These are phyloP conservation scores for Hortaea werneckii DNA, from an alignment of 2,329 filamentous ascomycete genomes.

Conservation along the genomic window DNA sequence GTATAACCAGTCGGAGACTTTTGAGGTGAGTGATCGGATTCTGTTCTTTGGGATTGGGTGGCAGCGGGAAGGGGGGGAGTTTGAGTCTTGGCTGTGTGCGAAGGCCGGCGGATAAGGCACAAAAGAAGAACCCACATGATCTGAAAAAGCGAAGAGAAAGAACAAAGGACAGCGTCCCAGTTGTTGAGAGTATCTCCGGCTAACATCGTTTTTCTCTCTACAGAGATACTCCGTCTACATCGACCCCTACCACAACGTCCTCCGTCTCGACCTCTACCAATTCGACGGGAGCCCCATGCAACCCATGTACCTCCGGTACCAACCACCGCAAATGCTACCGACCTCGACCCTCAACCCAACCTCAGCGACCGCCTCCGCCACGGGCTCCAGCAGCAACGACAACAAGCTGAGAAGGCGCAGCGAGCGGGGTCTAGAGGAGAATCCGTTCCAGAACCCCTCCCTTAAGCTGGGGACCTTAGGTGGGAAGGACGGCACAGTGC, in stretches of 20 bases:
- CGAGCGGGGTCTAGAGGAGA: conserved; percentile 9
- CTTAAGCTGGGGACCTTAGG: too few species aligned
- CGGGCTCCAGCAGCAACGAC: conserved; percentile 18
- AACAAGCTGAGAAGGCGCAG: not conserved
- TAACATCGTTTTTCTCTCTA: too few species aligned
- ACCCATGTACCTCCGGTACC: conserved; percentile 56
- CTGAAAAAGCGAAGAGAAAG: too few species aligned
- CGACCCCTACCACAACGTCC: conserved; percentile 53
- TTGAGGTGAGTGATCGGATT: conserved; percentile 38
- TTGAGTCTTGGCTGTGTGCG: too few species aligned
- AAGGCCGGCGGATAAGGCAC: too few species aligned
- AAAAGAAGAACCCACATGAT: too few species aligned
- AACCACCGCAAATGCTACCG: conserved; percentile 58
- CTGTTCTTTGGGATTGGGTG: too few species aligned
- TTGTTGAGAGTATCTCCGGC: too few species aligned
- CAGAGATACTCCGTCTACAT: conserved; percentile 38
- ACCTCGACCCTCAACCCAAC: conserved; percentile 55
- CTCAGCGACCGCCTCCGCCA: conserved; percentile 28
- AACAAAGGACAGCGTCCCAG: too few species aligned
- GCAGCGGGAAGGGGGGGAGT: too few species aligned
- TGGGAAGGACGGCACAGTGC: conserved; percentile 13
- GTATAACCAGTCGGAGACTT: conserved; percentile 55
- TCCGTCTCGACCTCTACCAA: conserved; percentile 53
- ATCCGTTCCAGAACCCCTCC: too few species aligned
- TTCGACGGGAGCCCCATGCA: conserved; percentile 56